phyloP scores from a whole-genome alignment of 1,284 basidiomycete genomes.

The Pterulicium gracile region DNA sequence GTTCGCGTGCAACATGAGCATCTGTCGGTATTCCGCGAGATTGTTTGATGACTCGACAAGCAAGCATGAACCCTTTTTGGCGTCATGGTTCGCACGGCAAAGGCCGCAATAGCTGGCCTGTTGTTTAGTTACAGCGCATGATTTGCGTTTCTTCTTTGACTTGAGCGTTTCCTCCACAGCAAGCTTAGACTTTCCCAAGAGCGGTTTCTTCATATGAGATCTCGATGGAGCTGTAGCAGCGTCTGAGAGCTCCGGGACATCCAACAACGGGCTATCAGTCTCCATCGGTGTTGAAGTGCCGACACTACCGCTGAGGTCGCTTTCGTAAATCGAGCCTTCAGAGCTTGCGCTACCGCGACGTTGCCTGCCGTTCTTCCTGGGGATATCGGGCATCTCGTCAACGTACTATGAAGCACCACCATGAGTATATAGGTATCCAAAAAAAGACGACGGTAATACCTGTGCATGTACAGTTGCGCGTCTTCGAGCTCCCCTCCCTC shows the following conservation, averaged over 20 bases:
- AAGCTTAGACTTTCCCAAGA: too few relatives aligned
- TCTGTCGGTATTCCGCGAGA: slow-evolving; percentile 54
- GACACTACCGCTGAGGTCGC: too few relatives aligned
- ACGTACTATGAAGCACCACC: slow-evolving; percentile 6
- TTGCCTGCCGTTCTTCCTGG: slow-evolving; percentile 12
- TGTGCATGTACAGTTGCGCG: slow-evolving; percentile 40
- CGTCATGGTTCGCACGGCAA: slow-evolving; percentile 44
- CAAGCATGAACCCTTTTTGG: slow-evolving; percentile 33
- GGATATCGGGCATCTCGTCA: slow-evolving; percentile 17
- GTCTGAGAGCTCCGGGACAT: slow-evolving; percentile 10
- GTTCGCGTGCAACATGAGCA: slow-evolving; percentile 46
- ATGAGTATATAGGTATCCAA: not conserved
- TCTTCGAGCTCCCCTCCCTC: slow-evolving; percentile 61
- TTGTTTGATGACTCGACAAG: slow-evolving; percentile 58
- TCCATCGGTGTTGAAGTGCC: not conserved
- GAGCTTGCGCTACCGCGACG: not conserved
- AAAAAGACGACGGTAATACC: not conserved
- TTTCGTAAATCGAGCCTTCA: not conserved
- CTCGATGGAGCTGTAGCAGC: slow-evolving; percentile 20
- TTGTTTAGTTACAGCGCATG: slow-evolving; percentile 10
- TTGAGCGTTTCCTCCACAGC: slow-evolving; percentile 5
- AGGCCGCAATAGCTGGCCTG: slow-evolving; percentile 37
- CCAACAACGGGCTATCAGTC: too few relatives aligned
- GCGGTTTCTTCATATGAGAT: not conserved
- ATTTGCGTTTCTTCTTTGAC: slow-evolving; percentile 4